Evolutionary conservation across 2,329 filamentous ascomycete species (phyloP).

Genomic region (Pestalotiopsis sp.): DNA sequence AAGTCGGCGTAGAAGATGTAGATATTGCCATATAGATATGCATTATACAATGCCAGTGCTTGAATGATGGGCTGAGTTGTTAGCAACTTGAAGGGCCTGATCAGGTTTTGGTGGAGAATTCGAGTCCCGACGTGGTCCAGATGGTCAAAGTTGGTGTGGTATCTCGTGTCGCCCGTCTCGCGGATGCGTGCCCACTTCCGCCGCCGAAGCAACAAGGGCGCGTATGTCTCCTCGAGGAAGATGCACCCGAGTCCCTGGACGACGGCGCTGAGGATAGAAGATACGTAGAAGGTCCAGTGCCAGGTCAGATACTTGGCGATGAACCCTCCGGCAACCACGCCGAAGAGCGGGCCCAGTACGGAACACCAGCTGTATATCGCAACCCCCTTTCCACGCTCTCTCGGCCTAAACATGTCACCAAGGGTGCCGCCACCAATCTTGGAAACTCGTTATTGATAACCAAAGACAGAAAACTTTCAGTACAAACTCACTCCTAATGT

Average conservation of each 20-base stretch:
- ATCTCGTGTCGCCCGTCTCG: not conserved
- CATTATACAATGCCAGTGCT: not conserved
- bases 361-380: constrained; percentile 41
- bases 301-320: constrained; percentile 41
- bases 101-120: not conserved
- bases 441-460: not conserved
- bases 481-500: constrained; percentile 42
- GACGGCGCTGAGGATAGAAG: constrained; percentile 37
- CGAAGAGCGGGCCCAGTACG: constrained; percentile 32
- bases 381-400: constrained; percentile 45
- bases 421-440: constrained; percentile 38
- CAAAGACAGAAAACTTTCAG: constrained; percentile 19
- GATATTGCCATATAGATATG: not conserved
- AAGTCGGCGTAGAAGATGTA: not conserved
- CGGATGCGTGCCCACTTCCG: not conserved
- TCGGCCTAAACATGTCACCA: constrained; percentile 43
- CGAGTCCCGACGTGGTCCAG: not conserved
- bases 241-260: constrained; percentile 37
- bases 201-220: constrained; percentile 25
- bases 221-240: constrained; percentile 46
- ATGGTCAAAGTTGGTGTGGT: not conserved
- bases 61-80: not conserved
- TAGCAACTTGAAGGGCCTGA: not conserved
- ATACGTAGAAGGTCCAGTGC: constrained; percentile 49
- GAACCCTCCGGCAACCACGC: constrained; percentile 40